phyloP scores from a whole-genome alignment of 176 grass and related monocot species.

The Oryza nivara region DNA sequence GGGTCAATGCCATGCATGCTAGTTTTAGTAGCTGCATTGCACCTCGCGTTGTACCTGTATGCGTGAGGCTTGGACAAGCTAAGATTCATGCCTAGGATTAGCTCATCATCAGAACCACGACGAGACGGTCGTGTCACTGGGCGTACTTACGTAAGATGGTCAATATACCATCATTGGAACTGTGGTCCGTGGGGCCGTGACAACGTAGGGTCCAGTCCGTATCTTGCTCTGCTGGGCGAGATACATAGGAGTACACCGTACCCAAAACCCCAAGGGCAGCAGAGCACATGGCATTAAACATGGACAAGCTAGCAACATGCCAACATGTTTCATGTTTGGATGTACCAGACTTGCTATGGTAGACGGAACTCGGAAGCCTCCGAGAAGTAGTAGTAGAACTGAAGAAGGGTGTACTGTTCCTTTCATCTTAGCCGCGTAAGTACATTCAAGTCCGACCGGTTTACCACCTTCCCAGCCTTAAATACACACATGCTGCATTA shows the following conservation, averaged over 20 bases:
- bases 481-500: constrained; percentile 32
- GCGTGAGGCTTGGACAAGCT: too few relatives aligned
- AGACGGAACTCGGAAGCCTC: background rate
- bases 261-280: too few relatives aligned
- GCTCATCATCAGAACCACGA: background rate
- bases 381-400: background rate
- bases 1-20: constrained; percentile 10
- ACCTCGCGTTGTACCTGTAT: too few relatives aligned
- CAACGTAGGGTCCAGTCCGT: background rate
- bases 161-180: background rate
- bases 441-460: background rate
- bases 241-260: too few relatives aligned
- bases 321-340: background rate
- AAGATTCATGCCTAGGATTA: background rate
- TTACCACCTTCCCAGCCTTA: background rate
- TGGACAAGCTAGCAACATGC: too few relatives aligned
- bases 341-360: background rate
- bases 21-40: background rate
- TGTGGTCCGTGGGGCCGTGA: background rate
- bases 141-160: background rate
- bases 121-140: background rate
- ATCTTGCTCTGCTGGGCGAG: background rate
- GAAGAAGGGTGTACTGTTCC: background rate
- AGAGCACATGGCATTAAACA: background rate
- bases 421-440: background rate